Evolutionary conservation across 192 early-diverging fungal species (phyloP), one percentile per base, ranked within the genome.

Genomic region (Radiomyces spectabilis): DNA sequence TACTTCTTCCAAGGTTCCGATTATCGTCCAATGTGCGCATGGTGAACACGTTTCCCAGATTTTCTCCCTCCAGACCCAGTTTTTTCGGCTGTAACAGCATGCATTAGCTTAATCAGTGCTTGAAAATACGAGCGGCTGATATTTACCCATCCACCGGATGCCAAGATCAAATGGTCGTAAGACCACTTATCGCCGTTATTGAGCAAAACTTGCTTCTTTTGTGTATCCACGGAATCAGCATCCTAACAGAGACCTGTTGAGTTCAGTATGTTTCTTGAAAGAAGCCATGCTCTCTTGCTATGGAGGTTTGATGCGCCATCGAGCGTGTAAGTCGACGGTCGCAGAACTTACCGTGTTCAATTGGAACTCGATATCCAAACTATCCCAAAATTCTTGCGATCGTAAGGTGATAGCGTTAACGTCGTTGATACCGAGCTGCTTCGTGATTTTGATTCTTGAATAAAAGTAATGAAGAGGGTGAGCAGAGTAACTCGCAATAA

Each of bases 361-460:
- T 24, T 45, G 61, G 37, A 83, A 55, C 9, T 71, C 57, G 27
- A 83, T 65, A 34, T 57, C 76, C 1, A 73, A 46, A 26, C 72
- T 42, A 7, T 59, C 38, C 46, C 75, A 79, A 56, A 71, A 60
- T 34, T 65, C 72, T 4, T 39, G 50, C 15, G 53, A 42, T 19
- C 81, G 68, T 3, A 83, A 34, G 3, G 51, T 52, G 63, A 81
- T 63, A 41, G 69, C 67, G 13, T 48, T 31, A 2, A 63, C 31
- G 19, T 60, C 43, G 19, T 51, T 47, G 6, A 66, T 57, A 25
- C 74, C 68, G 47, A 77, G 44, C 0, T 54, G 33, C 51, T 83
- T 83, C 69, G 60, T 70, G 22, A 83, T 53, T 61, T 83, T 79
- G n/a, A 78, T 71, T 31, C 73, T n/a, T n/a, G n/a, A n/a, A n/a